Base-by-base conservation (phyloP, 768 basidiomycete species). In the Leccinum pellstonianum region DNA sequence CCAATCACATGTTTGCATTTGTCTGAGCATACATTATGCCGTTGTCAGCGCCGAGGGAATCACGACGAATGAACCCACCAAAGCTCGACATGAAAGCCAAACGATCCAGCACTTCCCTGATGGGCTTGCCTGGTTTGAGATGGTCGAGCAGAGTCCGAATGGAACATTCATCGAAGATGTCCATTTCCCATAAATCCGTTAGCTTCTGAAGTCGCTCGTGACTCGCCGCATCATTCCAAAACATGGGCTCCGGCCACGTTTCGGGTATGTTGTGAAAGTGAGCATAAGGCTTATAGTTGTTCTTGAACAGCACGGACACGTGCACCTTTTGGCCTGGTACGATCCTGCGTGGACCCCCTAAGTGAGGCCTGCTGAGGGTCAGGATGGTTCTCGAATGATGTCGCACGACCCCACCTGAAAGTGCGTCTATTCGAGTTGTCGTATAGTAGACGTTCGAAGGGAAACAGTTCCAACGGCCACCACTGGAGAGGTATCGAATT, bases 321-420 rank as follows among this genome's bases (percentile, higher is more conserved):
- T 74, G 72, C 25, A 73, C 65, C 41, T 64, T 73, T 48, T 73
- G 73, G 14, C 72, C 72, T 0, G 62, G 69, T 4, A 73, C 27
- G 29, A 73, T 73, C 33, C 47, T 64, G 17, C 73, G 65, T 5
- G 69, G 63, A 38, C 56, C 56, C 3, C 71, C 72, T 14, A 62
- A 3, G 55, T 74, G 73, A 8, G 73, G 72, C 15, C 73, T 73
- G 33, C 4, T 3, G 15, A 23, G 2, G 4, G 29, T 72, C 17
- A 72, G 41, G 61, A 56, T 23, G 38, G 6, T n/a, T n/a, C 33
- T 3, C 19, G 10, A 3, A 49, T 1, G 21, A 27, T 2, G 10
- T 7, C n/a, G 4, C 21, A 17, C n/a, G 2, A 48, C 58, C n/a
- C 57, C 43, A 74, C 73, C 60, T 47, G 15, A 7, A 19, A 17